Base-by-base conservation (phyloP, 139 green algal species). In the Chlamydomonas incerta region DNA sequence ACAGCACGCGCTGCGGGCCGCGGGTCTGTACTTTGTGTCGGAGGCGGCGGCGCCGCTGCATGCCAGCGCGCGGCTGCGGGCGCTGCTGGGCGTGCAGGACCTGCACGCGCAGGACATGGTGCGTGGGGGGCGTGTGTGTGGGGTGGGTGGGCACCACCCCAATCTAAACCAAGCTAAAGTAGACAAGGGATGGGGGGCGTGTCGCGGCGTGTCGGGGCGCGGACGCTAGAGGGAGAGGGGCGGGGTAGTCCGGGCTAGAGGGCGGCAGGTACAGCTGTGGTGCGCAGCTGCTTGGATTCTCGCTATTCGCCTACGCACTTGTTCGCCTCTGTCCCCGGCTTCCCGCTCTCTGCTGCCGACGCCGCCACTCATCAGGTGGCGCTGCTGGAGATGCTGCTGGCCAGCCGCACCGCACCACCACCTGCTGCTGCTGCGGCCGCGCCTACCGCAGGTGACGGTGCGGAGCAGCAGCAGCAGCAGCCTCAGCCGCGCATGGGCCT, bases 11-110 rank as follows among this genome's bases (percentile, higher is more conserved):
- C 75, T 82, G 0, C 75, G 75, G 14, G 24, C 35, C 35, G 75
- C 75, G 1, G 60, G 37, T 13, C 26, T 82, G 35, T 82, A 63
- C 75, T 72, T 82, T n/a, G 35, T 82, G 35, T 55, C 29, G 20
- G 75, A 82, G 75, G 75, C 37, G 60, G 60, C 62, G 35, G 60
- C 75, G 4, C 75, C 75, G 14, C 60, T 82, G 60, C 57, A 82
- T 14, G 26, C 23, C 35, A 47, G 31, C 20, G 5, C 60, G 13
- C 60, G 28, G 35, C 75, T 82, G 60, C 13, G 75, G 60, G 75
- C 75, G 60, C 26, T 82, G 75, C 75, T 82, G 29, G 60, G 60
- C 4, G 75, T 82, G 31, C 35, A 47, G 60, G 75, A 82, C 8
- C 34, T 82, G 2, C 20, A n/a, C 2, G 75, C 34, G 60, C 31